Conservation (phyloP, 2,329 filamentous ascomycete genomes). For the Pseudogymnoascus destructans region DNA sequence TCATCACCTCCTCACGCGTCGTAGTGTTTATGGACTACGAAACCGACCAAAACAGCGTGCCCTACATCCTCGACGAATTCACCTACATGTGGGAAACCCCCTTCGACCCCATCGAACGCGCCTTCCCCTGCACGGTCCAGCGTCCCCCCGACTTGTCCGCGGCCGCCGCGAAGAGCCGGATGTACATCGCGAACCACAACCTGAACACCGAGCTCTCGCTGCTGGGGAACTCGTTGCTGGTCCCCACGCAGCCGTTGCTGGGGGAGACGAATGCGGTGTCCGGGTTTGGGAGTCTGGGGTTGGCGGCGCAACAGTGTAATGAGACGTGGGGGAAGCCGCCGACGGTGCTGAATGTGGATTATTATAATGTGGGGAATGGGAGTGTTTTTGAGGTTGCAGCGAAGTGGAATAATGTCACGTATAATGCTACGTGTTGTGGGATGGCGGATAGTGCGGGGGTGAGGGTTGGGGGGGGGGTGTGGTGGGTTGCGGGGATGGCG, state of each 20-base stretch:
- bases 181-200: constrained; percentile 87
- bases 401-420: constrained; percentile 58
- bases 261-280: constrained; percentile 58
- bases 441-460: constrained; percentile 21
- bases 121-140: constrained; percentile 67
- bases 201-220: constrained; percentile 66
- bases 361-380: constrained; percentile 57
- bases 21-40: constrained; percentile 78
- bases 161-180: constrained; percentile 41
- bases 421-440: constrained; percentile 48
- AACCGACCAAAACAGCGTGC: constrained; percentile 59
- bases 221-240: constrained; percentile 48
- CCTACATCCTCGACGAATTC: constrained; percentile 82
- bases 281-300: constrained; percentile 54
- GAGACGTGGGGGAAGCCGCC: constrained; percentile 53
- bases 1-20: constrained; percentile 55
- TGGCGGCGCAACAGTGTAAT: constrained; percentile 48
- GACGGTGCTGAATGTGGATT: constrained; percentile 72
- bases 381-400: constrained; percentile 68
- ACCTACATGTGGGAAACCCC: constrained; percentile 83
- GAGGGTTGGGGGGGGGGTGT: not conserved
- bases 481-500: not conserved
- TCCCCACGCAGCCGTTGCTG: constrained; percentile 57
- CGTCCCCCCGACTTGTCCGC: constrained; percentile 54
- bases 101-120: constrained; percentile 49